Evolutionary conservation across 202 grass and related monocot species (phyloP), one percentile per base, ranked within the genome.

Genomic region (Schoenoplectus triqueter): DNA sequence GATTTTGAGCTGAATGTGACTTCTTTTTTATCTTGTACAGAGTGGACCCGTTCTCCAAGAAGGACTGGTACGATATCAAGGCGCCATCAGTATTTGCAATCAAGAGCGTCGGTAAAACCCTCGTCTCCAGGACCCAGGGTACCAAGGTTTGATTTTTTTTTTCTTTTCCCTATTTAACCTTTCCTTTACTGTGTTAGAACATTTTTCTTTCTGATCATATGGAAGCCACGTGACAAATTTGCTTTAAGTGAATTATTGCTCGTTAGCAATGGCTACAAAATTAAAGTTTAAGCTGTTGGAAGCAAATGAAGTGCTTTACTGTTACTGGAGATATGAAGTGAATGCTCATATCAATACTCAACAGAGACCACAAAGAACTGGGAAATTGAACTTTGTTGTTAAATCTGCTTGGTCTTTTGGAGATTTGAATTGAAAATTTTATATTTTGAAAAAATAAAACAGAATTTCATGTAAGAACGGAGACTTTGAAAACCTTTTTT

Each of bases 11-110:
- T 78, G 40, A 49, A 52, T 64, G 67, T 56, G 0, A 47, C 65
- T 56, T 10, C n/a, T 61, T 52, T 55, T 71, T 13, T 6, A 17
- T 46, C 9, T 78, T 3, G 73, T 78, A 55, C 86, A 98, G 95
- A 3, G 95, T 98, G 1, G 95, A 98, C 57, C 95, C 95, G 0
- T 98, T 98, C 51, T 6, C 91, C 0, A 98, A 98, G 84, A 98
- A 98, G 87, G 92, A 98, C 7, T 98, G 92, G 95, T 98, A 98
- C 3, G 92, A 98, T 31, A 95, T 98, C 88, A 98, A 98, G 91
- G 95, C 95, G 0, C 95, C 92, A 1, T 89, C 93, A 0, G 84
- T 88, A 0, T 98, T 98, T 89, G 90, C 40, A 44, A 80, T 79
- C 31, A 88, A 91, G 62, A 95, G 86, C 89, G 10, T 98, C 0